Conservation (phyloP, 176 grass and related monocot genomes). For the Urochloa ruziziensis region DNA sequence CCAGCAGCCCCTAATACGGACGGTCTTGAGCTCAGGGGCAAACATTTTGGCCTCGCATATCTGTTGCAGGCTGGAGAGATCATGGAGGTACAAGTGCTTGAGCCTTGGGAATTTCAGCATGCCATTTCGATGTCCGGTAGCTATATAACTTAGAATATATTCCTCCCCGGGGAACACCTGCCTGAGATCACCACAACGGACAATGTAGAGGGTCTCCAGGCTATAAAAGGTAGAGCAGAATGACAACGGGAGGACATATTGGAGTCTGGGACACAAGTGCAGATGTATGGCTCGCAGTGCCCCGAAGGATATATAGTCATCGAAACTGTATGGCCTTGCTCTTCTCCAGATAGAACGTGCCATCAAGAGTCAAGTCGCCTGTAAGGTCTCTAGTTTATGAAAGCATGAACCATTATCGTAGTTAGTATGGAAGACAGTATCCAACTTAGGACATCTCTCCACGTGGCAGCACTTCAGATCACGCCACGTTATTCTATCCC, state of each 20-base stretch:
- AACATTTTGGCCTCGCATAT: not conserved
- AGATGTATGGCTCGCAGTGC: not conserved
- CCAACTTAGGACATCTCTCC: not conserved
- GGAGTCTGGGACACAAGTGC: not conserved
- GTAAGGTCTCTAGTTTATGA: not conserved
- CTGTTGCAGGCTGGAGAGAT: not conserved
- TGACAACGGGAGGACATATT: not conserved
- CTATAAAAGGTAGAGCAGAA: not conserved
- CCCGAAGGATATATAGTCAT: too few species aligned
- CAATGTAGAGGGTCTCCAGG: not conserved
- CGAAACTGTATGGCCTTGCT: too few species aligned
- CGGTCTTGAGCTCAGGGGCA: not conserved
- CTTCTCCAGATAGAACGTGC: not conserved
- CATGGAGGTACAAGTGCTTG: slow-evolving; percentile 1
- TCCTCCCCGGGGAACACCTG: not conserved
- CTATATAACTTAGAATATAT: not conserved
- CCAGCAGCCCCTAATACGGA: not conserved
- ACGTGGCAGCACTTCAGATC: not conserved
- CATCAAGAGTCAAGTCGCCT: not conserved
- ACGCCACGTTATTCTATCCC: rapidly evolving
- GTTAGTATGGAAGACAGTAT: not conserved
- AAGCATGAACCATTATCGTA: not conserved
- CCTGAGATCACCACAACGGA: not conserved
- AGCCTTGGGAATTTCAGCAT: slow-evolving; percentile 13
- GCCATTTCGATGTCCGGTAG: not conserved